Percentiles rank a stretch among this genome's conserved stretches.
These are phyloP conservation scores for Melastoma malabathricum DNA, from an alignment of 345 rosid species.

Conservation along the genomic window DNA sequence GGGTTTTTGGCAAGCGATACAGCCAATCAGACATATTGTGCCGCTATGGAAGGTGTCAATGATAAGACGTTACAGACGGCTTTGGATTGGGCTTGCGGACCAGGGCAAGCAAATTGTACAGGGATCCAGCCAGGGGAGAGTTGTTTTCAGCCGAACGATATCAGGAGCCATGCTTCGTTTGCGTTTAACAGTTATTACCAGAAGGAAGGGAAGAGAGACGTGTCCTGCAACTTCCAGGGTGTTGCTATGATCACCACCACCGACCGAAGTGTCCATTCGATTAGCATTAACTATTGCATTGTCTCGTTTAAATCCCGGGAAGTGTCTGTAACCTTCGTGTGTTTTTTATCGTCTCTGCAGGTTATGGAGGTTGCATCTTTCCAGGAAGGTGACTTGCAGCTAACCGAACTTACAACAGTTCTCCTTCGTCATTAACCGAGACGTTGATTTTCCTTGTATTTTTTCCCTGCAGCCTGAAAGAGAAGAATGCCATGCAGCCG, in stretches of 20 bases:
- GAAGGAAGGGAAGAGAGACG: constrained; percentile 56
- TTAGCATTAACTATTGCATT: background rate
- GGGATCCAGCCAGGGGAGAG: constrained; percentile 87
- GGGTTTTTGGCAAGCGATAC: constrained; percentile 81
- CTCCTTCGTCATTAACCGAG: no score
- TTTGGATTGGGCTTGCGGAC: constrained; percentile 97
- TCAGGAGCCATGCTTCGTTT: constrained; percentile 76
- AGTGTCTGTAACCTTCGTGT: background rate
- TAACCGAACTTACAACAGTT: no score
- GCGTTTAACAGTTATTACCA: constrained; percentile 98
- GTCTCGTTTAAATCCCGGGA: no score
- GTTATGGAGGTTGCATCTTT: constrained; percentile 71
- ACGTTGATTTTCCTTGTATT: no score
- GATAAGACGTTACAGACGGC: constrained; percentile 71
- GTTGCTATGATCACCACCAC: constrained; percentile 88
- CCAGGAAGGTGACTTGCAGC: constrained; percentile 62
- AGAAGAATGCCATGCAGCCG: constrained; percentile 34
- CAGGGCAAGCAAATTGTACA: constrained; percentile 77
- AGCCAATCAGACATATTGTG: constrained; percentile 80
- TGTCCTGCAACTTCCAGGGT: constrained; percentile 94
- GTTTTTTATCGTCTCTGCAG: constrained; percentile 16
- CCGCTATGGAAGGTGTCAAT: constrained; percentile 63
- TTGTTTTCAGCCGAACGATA: constrained; percentile 84
- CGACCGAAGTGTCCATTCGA: constrained; percentile 51
- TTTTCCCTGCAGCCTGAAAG: constrained; percentile 41